Evolutionary conservation across 106 monocot genomes (phyloP), one percentile per base, ranked within the genome.

Genomic region (Posidonia australis): DNA sequence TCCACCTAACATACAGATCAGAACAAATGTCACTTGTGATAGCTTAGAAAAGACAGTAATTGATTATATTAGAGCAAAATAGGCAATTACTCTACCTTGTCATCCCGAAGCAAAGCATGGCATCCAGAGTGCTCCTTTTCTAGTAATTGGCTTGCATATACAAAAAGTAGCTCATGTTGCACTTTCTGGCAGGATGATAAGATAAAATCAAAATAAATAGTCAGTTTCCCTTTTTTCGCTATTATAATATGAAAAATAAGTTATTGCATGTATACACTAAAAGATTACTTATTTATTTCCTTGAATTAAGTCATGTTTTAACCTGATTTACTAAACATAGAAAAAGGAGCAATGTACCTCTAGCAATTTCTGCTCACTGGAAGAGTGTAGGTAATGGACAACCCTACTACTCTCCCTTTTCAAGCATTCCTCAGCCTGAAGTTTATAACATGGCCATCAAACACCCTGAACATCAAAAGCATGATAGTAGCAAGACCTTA

Each of bases 51-150:
- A 36, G 2, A 36, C 5, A 36, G 7, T 36, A 36, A 36, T 36
- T 36, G 2, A 36, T 36, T 36, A 4, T 36, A 36, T 36, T 36
- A 36, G 36, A 36, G 36, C n/a, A 36, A 36, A 36, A 36, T 36
- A 53, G 30, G 7, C 20, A 27, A 9, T 26, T 51, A 51, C 14
- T 51, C 32, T 64, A 79, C 79, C 67, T 75, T 72, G 44, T 77
- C 73, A 70, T 80, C 80, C 47, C 66, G 77, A 71, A 81, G 92
- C 64, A 92, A 76, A 10, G 92, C 84, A 79, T 80, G 81, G 47
- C 86, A 92, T 55, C 92, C 92, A 41, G 92, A 92, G 73, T 87
- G 79, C 57, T 92, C 92, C 67, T 92, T 87, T 59, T 86, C 92
- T 28, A 86, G 75, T 16, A 92, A 75, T 58, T 81, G 81, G 54